phyloP scores from a whole-genome alignment of 139 green algal species.

The Dunaliella primolecta region DNA sequence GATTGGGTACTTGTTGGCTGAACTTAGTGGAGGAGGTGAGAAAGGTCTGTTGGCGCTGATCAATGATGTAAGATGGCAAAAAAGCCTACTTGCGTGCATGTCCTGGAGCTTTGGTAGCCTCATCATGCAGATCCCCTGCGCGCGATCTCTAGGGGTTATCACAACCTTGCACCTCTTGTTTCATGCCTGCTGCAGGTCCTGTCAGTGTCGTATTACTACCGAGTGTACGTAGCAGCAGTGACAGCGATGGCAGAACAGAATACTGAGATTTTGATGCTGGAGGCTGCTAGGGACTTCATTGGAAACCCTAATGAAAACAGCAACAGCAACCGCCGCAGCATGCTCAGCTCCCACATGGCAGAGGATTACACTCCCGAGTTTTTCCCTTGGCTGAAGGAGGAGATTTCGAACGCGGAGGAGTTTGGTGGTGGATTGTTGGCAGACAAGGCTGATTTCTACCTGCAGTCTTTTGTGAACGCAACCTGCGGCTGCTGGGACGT shows the following conservation, averaged over 20 bases:
- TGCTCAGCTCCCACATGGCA: not conserved
- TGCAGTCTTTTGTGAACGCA: not conserved
- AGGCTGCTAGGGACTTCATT: not conserved
- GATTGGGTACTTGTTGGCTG: no score
- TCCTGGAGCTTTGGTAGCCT: conserved; percentile 16
- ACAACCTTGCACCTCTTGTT: no score
- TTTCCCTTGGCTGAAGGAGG: not conserved
- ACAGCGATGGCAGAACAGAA: conserved; percentile 50
- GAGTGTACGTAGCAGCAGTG: conserved; percentile 42
- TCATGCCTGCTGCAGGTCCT: conserved; percentile 20
- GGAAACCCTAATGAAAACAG: not conserved
- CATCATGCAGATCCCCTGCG: no score
- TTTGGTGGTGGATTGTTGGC: not conserved
- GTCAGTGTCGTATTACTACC: conserved; percentile 36
- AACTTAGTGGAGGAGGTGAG: no score
- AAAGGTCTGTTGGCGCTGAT: no score
- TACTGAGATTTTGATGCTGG: conserved; percentile 47
- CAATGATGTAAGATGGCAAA: not conserved
- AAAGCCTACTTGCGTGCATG: not conserved
- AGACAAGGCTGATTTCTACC: not conserved
- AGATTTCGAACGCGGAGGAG: not conserved
- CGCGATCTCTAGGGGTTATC: no score
- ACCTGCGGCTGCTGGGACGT: conserved; percentile 8
- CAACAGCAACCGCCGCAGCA: not conserved
- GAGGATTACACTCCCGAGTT: not conserved